These are phyloP conservation scores for Suillus occidentalis DNA, from an alignment of 768 basidiomycete species.

Conservation along the genomic window DNA sequence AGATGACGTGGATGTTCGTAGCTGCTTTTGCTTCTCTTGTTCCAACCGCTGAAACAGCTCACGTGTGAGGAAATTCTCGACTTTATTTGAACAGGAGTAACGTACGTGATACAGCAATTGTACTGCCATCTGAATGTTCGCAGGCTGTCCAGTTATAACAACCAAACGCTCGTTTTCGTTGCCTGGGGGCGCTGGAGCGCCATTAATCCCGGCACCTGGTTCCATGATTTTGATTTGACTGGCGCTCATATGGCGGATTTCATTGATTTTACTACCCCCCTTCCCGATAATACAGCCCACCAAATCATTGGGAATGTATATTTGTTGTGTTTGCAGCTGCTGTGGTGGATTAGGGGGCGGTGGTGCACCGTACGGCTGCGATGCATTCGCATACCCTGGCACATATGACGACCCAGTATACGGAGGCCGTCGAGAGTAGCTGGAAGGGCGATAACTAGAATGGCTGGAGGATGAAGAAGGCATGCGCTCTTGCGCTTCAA, in stretches of 20 bases:
- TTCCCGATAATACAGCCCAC: constrained; percentile 99
- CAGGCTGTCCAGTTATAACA: constrained; percentile 93
- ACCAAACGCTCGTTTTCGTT: constrained; percentile 90
- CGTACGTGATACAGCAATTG: constrained; percentile 84
- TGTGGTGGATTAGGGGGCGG: constrained; percentile 58
- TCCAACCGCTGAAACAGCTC: constrained; percentile 62
- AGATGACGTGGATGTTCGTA: constrained; percentile 37
- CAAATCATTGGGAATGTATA: constrained; percentile 96
- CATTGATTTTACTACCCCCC: constrained; percentile 97
- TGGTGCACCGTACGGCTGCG: constrained; percentile 45
- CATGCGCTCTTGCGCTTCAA: constrained; percentile 86
- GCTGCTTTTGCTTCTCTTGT: constrained; percentile 87
- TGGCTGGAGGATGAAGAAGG: constrained; percentile 57
- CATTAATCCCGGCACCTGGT: constrained; percentile 80
- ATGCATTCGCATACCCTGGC: constrained; percentile 54
- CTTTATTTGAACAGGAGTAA: constrained; percentile 13
- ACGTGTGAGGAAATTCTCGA: constrained; percentile 12
- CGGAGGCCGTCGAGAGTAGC: constrained; percentile 48
- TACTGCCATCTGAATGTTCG: constrained; percentile 96
- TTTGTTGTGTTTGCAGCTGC: constrained; percentile 93
- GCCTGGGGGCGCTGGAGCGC: constrained; percentile 67
- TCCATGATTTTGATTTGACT: constrained; percentile 99
- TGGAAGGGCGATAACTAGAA: constrained; percentile 70
- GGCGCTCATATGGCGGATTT: constrained; percentile 92
- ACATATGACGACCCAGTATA: constrained; percentile 65